These are phyloP conservation scores for Sordariomycetes sp. DNA, from an alignment of 2,329 filamentous ascomycete genomes.

Conservation along the genomic window DNA sequence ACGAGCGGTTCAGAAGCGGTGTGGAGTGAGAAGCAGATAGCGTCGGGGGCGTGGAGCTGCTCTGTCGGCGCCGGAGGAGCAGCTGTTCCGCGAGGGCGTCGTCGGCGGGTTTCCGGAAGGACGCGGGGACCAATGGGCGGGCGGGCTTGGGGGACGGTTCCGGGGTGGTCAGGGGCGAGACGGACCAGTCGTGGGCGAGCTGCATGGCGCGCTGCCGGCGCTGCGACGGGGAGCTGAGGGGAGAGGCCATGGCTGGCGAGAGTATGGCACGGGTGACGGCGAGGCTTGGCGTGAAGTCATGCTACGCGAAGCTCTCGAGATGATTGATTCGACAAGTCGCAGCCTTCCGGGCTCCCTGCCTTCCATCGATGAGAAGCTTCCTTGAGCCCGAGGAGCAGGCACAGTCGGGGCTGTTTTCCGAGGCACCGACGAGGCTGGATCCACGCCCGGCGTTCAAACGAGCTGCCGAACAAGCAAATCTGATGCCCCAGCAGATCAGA, in stretches of 20 bases:
- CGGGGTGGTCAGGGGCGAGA: slow-evolving; percentile 11
- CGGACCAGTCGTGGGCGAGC: slow-evolving; percentile 35
- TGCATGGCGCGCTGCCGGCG: slow-evolving; percentile 27
- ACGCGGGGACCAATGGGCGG: slow-evolving; percentile 26
- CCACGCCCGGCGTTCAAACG: not conserved
- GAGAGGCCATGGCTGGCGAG: not conserved
- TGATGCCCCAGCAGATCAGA: not conserved
- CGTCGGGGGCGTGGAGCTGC: slow-evolving; percentile 15
- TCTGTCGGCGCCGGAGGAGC: slow-evolving; percentile 27
- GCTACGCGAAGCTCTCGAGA: not conserved
- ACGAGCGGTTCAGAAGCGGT: slow-evolving; percentile 20
- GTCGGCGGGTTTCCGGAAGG: slow-evolving; percentile 32
- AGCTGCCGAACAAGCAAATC: not conserved
- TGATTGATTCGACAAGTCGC: not conserved
- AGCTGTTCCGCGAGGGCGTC: slow-evolving; percentile 40
- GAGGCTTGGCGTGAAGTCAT: not conserved
- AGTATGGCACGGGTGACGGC: not conserved
- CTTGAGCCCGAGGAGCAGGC: not conserved
- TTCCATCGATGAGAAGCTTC: not conserved
- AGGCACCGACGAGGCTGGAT: not conserved
- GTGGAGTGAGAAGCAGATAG: slow-evolving; percentile 21
- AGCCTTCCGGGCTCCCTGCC: not conserved
- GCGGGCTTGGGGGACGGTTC: slow-evolving; percentile 24
- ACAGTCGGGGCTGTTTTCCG: not conserved
- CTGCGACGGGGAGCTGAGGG: not conserved